Evolutionary conservation across 1,284 basidiomycete genomes (phyloP), one percentile per base, ranked within the genome.

Genomic region (Malassezia arunalokei): DNA sequence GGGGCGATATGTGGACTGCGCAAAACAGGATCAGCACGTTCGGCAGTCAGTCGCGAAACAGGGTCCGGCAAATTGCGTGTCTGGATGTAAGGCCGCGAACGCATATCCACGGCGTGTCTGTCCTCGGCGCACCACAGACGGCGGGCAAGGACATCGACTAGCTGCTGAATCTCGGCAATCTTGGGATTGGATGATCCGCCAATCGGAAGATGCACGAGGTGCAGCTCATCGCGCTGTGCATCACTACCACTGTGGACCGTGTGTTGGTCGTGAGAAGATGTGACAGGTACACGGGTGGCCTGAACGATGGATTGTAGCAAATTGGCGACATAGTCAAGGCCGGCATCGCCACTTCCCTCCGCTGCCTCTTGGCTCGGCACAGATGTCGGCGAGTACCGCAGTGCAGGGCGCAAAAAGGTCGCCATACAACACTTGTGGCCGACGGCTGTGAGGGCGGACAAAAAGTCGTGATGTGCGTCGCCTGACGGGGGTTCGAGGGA

Each of bases 91-190:
- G 39, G n/a, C 17, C 39, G 8, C 9, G 39, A 8, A 15, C 20
- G 39, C 27, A 24, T 38, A 15, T 27, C 14, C 8, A 15, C 35
- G 8, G 37, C 38, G n/a, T 47, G 27, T 8, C 14, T 20, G 30
- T 50, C 53, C 14, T 55, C 53, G 6, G 30, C 28, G 28, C 29
- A 12, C 53, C 53, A 55, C 14, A 50, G 32, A 6, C 41, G 40
- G 11, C 47, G 42, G n/a, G 53, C 44, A 1, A 55, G 33, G 3
- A 24, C 11, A 27, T 28, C 37, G 4, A 55, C 20, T 11, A 45
- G 38, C 8, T 17, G 8, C 38, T 55, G 52, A 6, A 54, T 49
- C 11, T 35, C 28, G 8, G 37, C 24, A 3, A 54, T 37, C n/a
- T 49, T 43, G n/a, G 38, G n/a, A 15, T 40, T 17, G 9, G 29